Evolutionary conservation across 768 basidiomycete species (phyloP), one percentile per base, ranked within the genome.

Genomic region (Termitomyces sp.): DNA sequence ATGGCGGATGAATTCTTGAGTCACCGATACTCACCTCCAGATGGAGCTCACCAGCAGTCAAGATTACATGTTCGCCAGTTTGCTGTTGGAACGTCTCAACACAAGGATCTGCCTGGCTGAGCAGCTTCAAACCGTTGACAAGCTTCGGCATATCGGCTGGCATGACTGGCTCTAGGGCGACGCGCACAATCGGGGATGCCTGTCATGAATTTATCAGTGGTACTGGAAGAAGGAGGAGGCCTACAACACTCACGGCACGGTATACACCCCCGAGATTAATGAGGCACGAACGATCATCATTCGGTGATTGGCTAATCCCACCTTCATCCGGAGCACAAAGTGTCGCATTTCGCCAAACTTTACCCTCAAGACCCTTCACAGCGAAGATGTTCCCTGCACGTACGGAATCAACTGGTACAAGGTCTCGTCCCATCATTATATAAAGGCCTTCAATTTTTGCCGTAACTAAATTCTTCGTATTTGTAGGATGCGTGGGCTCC

Each of bases 81-180:
- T 92, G 84, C 70, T 98, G 97, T 61, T 98, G 94, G 68, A 98
- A 94, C 0, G 91, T 95, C 66, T 98, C 94, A 4, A 96, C 95
- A 60, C 94, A 98, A 1, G 97, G 96, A 73, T 98, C 97, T 4
- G 94, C 88, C 66, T 98, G 95, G 60, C 88, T 89, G 32, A 99
- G 82, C 12, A 98, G 75, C 60, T 89, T 90, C 52, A 99, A 74
- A 1, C 97, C 97, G 35, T 79, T 80, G 42, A 98, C 80, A 22
- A 99, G 77, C 66, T 91, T 94, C 1, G 85, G 87, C 84, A 98
- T 89, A 65, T 98, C 93, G 7, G 85, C 85, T 15, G 87, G 91
- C 38, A 81, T 76, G 27, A 75, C 76, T 0, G 97, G 94, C 64
- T 98, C 97, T 40, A 99, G 71, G 0, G 97, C 97, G 23, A 99